These are phyloP conservation scores for Vaccinium corymbosum DNA, from an alignment of 148 eudicot species.

Conservation along the genomic window DNA sequence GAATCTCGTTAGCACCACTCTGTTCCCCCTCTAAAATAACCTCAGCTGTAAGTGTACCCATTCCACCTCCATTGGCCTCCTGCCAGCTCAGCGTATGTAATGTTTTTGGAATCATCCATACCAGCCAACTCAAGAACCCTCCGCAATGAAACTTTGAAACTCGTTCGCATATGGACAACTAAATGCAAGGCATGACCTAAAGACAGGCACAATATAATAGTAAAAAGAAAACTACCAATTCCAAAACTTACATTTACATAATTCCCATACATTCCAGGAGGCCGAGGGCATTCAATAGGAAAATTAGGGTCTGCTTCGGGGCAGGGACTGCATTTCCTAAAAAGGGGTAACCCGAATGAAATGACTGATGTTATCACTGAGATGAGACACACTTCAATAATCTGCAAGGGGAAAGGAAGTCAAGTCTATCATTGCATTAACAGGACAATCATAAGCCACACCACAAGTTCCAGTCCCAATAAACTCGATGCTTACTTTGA, in stretches of 20 bases:
- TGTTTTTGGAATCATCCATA: not conserved
- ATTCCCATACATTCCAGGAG: slow-evolving; percentile 97
- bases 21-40: not conserved
- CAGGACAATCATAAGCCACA: slow-evolving; percentile 1
- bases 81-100: not conserved
- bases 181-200: not conserved
- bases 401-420: slow-evolving; percentile 37
- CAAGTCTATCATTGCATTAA: slow-evolving; percentile 14
- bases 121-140: not conserved
- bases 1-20: not conserved
- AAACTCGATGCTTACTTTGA: slow-evolving; percentile 55
- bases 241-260: slow-evolving; percentile 79
- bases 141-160: not conserved
- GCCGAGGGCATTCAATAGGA: slow-evolving; percentile 81
- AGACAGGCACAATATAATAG: not conserved
- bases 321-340: slow-evolving; percentile 87
- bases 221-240: slow-evolving; percentile 4
- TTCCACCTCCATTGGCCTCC: not conserved
- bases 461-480: not conserved
- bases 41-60: not conserved
- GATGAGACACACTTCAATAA: slow-evolving; percentile 87
- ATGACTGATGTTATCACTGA: slow-evolving; percentile 82
- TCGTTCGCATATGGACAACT: not conserved
- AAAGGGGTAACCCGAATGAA: slow-evolving; percentile 93
- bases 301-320: slow-evolving; percentile 65